These are phyloP conservation scores for Ceratocystis smalleyi DNA, from an alignment of 2,329 filamentous ascomycete genomes.

Conservation along the genomic window DNA sequence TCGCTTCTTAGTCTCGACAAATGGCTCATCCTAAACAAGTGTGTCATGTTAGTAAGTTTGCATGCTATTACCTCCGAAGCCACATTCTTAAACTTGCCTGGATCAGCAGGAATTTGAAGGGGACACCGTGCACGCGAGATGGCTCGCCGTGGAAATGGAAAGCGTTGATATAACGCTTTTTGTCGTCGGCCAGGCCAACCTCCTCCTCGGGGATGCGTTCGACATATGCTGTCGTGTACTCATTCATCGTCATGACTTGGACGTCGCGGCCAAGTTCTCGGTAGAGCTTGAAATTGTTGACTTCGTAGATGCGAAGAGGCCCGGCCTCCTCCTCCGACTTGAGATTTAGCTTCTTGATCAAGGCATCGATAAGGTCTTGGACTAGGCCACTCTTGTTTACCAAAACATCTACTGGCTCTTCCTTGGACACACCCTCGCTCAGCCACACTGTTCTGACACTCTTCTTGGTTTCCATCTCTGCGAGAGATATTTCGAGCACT, in stretches of 20 bases:
- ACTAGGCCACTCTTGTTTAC: conserved; percentile 76
- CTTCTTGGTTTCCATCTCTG: conserved; percentile 88
- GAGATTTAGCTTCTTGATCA: conserved; percentile 69
- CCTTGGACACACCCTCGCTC: conserved; percentile 80
- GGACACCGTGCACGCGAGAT: conserved; percentile 68
- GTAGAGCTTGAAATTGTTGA: conserved; percentile 67
- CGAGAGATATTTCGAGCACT: conserved; percentile 81
- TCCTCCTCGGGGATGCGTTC: conserved; percentile 67
- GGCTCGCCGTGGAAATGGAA: conserved; percentile 91
- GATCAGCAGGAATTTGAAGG: conserved; percentile 78
- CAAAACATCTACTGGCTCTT: conserved; percentile 70
- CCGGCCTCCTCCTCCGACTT: conserved; percentile 55
- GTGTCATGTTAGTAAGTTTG: conserved; percentile 13
- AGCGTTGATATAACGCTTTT: conserved; percentile 52
- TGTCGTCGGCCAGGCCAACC: conserved; percentile 33
- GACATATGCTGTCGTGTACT: conserved; percentile 68
- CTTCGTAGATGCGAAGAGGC: conserved; percentile 67
- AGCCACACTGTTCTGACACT: conserved; percentile 69
- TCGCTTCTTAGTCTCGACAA: conserved; percentile 87
- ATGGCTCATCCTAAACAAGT: conserved; percentile 56
- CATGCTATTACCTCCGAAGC: background rate
- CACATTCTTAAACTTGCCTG: conserved; percentile 39
- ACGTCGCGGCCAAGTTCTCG: conserved; percentile 58
- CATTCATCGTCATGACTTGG: conserved; percentile 66
- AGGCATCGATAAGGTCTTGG: conserved; percentile 56